These are phyloP conservation scores for Leishmania braziliensis DNA, from an alignment of 208 protist genomes.

Conservation along the genomic window DNA sequence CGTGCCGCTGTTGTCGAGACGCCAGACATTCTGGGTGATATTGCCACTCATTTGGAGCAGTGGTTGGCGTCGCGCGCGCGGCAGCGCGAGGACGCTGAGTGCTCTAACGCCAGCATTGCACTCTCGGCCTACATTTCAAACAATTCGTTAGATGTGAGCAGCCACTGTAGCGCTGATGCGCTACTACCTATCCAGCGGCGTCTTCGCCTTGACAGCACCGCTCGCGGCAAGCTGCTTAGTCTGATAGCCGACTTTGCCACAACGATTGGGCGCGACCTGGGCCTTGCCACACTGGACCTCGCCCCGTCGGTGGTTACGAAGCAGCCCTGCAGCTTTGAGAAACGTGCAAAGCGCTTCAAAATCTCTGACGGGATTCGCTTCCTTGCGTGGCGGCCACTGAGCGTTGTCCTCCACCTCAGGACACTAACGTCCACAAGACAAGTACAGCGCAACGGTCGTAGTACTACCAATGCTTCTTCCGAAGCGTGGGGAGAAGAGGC, in stretches of 20 bases:
- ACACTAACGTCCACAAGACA: background rate
- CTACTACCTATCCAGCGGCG: background rate
- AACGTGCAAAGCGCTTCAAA: constrained; percentile 27
- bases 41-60: constrained; percentile 25
- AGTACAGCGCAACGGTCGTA: background rate
- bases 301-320: constrained; percentile 28
- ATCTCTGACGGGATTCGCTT: constrained; percentile 23
- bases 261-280: constrained; percentile 39
- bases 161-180: background rate
- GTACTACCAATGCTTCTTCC: background rate
- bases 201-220: constrained; percentile 17
- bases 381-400: constrained; percentile 23
- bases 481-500: background rate
- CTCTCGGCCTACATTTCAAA: background rate
- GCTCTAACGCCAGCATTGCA: background rate
- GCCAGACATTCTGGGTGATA: constrained; percentile 33
- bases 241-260: constrained; percentile 33
- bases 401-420: background rate
- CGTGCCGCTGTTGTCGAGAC: constrained; percentile 38
- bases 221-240: constrained; percentile 27
- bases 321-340: constrained; percentile 35
- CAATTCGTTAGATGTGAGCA: background rate
- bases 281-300: constrained; percentile 32
- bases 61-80: constrained; percentile 22
- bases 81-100: constrained; percentile 14